Evolutionary conservation across 164 flowering plant genomes (phyloP), one percentile per base, ranked within the genome.

Genomic region (Taxillus chinensis): DNA sequence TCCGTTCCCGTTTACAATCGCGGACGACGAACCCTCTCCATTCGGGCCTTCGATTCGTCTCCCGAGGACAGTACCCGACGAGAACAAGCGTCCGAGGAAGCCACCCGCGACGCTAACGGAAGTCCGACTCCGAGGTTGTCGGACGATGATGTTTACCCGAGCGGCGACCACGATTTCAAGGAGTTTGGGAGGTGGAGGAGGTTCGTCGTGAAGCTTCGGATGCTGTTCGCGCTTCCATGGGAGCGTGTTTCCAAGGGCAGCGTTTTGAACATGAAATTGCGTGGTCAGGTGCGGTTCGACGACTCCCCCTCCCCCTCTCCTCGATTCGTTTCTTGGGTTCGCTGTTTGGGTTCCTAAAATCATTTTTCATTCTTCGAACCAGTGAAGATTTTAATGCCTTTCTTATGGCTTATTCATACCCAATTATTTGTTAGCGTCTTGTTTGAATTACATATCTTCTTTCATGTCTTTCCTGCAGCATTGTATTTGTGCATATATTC

Each of bases 221-320:
- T 87, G 93, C 77, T 92, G 2, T 12, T 90, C 55, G 96, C 95
- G 0, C 78, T 71, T 38, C 98, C 98, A 8, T 90, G 98, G 98
- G 76, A 83, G 65, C 84, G 98, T 13, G 82, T 92, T 16, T 69
- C 69, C 40, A 86, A 87, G 60, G 96, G 96, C 45, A 88, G 90
- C 48, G 92, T 92, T 8, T 73, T 92, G 66, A 78, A 73, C 13
- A 79, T 92, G 82, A 87, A 82, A 68, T 68, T 92, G 59, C 87
- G 93, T 5, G 98, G 98, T 56, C 87, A 90, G 95, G 98, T 92
- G 67, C 15, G 59, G 8, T 49, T 12, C 12, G 27, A 27, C 27
- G 27, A 27, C 27, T 27, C 27, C 27, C n/a, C n/a, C n/a, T n/a
- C n/a, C n/a, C n/a, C 27, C 27, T 27, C 27, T 27, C 27, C 27